These are phyloP conservation scores for Fraxinus velutina DNA, from an alignment of 305 asterid genomes.

Conservation along the genomic window DNA sequence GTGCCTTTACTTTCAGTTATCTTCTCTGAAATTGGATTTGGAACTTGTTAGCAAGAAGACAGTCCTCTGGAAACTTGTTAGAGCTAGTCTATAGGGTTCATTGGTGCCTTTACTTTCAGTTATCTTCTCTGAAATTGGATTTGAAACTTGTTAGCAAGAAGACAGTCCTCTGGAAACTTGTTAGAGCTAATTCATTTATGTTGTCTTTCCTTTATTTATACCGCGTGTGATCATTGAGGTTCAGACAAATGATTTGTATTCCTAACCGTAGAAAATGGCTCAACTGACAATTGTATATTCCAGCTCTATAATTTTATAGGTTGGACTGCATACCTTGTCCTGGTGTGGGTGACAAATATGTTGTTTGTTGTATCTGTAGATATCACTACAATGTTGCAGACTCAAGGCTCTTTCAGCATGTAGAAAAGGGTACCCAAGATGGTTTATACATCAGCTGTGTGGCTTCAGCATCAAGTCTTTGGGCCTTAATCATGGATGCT, in stretches of 20 bases:
- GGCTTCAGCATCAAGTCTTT: slow-evolving; percentile 85
- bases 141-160: not conserved
- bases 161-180: not conserved
- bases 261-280: not conserved
- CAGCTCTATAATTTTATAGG: not conserved
- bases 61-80: not conserved
- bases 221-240: not conserved
- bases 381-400: slow-evolving; percentile 98
- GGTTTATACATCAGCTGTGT: slow-evolving; percentile 93
- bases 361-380: slow-evolving; percentile 38
- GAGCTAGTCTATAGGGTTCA: not conserved
- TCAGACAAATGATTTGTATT: not conserved
- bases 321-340: slow-evolving; percentile 8
- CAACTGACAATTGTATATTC: not conserved
- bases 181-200: not conserved
- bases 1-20: not conserved
- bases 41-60: not conserved
- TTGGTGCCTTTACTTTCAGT: not conserved
- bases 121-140: not conserved
- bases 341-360: slow-evolving; percentile 6
- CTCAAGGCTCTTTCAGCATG: slow-evolving; percentile 85
- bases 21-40: not conserved
- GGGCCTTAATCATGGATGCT: slow-evolving; percentile 99
- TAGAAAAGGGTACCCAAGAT: slow-evolving; percentile 95
- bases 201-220: not conserved